A percentile compares a stretch with the other conserved stretches of the same genome.
These are phyloP conservation scores for Scheffersomyces lignicola DNA, from an alignment of 1,139 yeast genomes.

Conservation along the genomic window DNA sequence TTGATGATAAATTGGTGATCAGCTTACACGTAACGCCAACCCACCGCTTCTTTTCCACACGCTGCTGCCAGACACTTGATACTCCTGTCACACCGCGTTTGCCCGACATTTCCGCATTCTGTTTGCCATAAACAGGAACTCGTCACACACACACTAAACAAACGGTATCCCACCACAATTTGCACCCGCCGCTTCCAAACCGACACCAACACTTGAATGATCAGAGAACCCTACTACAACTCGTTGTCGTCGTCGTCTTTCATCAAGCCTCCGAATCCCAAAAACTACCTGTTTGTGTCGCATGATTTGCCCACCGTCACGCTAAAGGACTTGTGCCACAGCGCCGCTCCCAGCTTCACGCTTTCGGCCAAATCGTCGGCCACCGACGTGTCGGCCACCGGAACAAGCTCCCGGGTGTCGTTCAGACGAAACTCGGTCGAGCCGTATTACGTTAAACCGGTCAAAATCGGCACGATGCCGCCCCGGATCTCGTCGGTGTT, in stretches of 20 bases:
- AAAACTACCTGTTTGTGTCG: constrained; percentile 7
- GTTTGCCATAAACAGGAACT: no score
- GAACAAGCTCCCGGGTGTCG: background rate
- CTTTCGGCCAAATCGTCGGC: background rate
- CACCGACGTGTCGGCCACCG: background rate
- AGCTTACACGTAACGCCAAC: no score
- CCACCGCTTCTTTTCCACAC: no score
- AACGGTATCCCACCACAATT: no score
- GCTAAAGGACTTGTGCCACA: constrained; percentile 1
- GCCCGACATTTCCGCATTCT: no score
- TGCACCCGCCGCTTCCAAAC: no score
- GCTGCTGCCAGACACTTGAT: no score
- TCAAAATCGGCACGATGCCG: constrained; percentile 8
- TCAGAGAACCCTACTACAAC: constrained; percentile 12
- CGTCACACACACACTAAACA: no score
- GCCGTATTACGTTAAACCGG: constrained; percentile 10
- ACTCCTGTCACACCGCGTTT: no score
- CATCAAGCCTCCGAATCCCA: constrained; percentile 9
- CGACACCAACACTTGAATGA: constrained; percentile 9
- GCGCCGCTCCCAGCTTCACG: constrained; percentile 7
- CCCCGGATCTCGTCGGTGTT: constrained; percentile 9
- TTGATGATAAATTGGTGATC: no score
- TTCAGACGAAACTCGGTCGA: constrained; percentile 9
- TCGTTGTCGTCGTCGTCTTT: constrained; percentile 7
- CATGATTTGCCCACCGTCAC: constrained; percentile 10